Conservation (phyloP, 331 rosid species). For the Malus hybrid region DNA sequence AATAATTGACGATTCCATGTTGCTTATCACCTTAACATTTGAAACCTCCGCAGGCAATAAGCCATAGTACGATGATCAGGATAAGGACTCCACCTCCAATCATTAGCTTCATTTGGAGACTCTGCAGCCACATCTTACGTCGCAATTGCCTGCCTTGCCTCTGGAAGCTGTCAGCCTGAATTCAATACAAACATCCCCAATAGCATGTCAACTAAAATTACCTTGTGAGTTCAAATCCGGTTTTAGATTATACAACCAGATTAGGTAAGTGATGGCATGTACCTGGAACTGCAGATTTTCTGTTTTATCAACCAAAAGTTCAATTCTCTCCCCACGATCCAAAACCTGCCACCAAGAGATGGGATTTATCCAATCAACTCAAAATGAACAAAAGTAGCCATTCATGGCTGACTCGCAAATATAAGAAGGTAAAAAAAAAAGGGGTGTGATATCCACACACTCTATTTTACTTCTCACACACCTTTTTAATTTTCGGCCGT, state of each 20-base stretch:
- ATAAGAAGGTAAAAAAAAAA: neutral
- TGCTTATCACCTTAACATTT: slow-evolving; percentile 47
- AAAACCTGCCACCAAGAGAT: slow-evolving; percentile 53
- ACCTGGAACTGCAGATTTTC: slow-evolving; percentile 97
- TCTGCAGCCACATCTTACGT: slow-evolving; percentile 97
- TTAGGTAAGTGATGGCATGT: slow-evolving; percentile 4
- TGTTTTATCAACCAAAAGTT: slow-evolving; percentile 89
- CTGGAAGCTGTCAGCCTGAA: slow-evolving; percentile 97
- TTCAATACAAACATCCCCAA: slow-evolving; percentile 4
- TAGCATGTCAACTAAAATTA: neutral
- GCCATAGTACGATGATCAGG: slow-evolving; percentile 64
- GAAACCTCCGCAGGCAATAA: slow-evolving; percentile 81
- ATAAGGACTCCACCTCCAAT: slow-evolving; percentile 65
- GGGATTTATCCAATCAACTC: neutral
- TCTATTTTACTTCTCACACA: no score
- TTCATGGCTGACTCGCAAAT: no score
- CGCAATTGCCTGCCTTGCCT: slow-evolving; percentile 96
- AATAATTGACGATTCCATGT: neutral
- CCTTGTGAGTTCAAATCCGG: neutral
- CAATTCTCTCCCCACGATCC: slow-evolving; percentile 98
- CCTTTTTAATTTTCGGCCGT: no score
- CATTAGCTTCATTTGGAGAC: slow-evolving; percentile 84
- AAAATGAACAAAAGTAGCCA: neutral
- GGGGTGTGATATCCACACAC: no score
- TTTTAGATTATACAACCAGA: neutral